Conservation (phyloP, 495 filamentous ascomycete species). For the Staphylotrichum longicolle region DNA sequence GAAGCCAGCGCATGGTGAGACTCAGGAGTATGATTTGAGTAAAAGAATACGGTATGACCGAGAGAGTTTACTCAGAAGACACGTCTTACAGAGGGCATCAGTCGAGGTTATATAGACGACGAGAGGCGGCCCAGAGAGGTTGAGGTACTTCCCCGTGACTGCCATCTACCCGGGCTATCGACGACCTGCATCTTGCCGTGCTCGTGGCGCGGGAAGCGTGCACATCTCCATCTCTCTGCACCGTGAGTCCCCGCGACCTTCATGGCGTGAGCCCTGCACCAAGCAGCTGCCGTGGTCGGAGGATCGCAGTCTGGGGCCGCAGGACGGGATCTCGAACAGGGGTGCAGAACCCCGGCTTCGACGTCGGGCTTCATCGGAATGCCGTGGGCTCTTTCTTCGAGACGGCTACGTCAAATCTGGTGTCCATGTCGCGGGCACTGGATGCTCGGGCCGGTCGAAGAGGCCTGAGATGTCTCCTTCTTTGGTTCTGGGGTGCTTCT, state of each 20-base stretch:
- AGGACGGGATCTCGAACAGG: neutral
- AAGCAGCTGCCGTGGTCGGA: neutral
- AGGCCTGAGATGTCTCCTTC: neutral
- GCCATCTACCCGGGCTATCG: neutral
- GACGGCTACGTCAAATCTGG: neutral
- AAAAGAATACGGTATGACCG: neutral
- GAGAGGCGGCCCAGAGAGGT: neutral
- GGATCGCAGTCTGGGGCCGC: neutral
- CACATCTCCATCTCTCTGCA: neutral
- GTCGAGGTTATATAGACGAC: conserved; percentile 4
- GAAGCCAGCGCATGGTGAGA: neutral
- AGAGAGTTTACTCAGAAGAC: too few species aligned
- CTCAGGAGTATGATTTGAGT: neutral
- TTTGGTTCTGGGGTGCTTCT: neutral
- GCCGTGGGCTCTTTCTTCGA: neutral
- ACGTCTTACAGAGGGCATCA: neutral
- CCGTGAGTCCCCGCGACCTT: neutral
- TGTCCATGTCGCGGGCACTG: neutral
- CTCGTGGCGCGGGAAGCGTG: neutral
- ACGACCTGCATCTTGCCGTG: neutral
- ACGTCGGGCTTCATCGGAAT: neutral
- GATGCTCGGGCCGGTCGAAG: neutral
- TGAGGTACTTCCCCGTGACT: too few species aligned
- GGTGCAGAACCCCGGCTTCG: neutral
- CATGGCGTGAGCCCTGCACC: neutral